These are phyloP conservation scores for Stagonosporopsis tanaceti DNA, from an alignment of 2,329 filamentous ascomycete genomes.

Conservation along the genomic window DNA sequence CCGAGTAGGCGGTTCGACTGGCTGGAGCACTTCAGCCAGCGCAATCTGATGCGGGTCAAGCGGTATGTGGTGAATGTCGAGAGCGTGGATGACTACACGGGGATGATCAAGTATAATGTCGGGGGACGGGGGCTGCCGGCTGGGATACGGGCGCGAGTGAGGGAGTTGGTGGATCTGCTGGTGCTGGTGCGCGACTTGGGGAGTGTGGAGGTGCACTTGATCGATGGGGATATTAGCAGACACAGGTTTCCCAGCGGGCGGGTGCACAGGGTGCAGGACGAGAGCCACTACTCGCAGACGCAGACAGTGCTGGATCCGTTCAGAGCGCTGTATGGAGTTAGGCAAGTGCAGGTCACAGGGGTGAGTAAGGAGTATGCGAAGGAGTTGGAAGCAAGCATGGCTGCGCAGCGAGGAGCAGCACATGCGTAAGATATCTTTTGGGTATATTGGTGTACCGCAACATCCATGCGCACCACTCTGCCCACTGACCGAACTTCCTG, in stretches of 20 bases:
- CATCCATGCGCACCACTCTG: constrained; percentile 5
- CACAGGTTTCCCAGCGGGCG: constrained; percentile 40
- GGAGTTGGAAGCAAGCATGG: constrained; percentile 46
- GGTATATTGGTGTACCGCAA: constrained; percentile 33
- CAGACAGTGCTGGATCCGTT: constrained; percentile 56
- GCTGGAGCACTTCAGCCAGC: constrained; percentile 52
- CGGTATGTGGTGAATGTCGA: constrained; percentile 56
- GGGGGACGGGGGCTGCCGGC: constrained; percentile 54
- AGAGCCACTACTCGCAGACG: constrained; percentile 45
- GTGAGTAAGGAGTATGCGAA: constrained; percentile 50
- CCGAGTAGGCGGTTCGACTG: constrained; percentile 52
- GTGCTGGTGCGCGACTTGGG: constrained; percentile 32
- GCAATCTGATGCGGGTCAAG: constrained; percentile 53
- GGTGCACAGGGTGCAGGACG: constrained; percentile 46
- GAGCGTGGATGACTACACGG: constrained; percentile 59
- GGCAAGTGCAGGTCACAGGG: constrained; percentile 49
- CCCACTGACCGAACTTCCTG: constrained; percentile 14
- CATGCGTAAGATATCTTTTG: constrained; percentile 30
- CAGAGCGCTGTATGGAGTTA: constrained; percentile 45
- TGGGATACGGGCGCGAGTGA: constrained; percentile 53
- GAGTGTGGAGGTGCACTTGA: constrained; percentile 42
- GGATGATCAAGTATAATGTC: constrained; percentile 62
- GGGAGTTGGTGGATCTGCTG: constrained; percentile 52
- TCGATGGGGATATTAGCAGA: constrained; percentile 40
- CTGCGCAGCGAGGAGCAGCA: constrained; percentile 25